A percentile compares a stretch with the other conserved stretches of the same genome.
These are phyloP conservation scores for Camellia japonica DNA, from an alignment of 148 eudicot species.

Conservation along the genomic window DNA sequence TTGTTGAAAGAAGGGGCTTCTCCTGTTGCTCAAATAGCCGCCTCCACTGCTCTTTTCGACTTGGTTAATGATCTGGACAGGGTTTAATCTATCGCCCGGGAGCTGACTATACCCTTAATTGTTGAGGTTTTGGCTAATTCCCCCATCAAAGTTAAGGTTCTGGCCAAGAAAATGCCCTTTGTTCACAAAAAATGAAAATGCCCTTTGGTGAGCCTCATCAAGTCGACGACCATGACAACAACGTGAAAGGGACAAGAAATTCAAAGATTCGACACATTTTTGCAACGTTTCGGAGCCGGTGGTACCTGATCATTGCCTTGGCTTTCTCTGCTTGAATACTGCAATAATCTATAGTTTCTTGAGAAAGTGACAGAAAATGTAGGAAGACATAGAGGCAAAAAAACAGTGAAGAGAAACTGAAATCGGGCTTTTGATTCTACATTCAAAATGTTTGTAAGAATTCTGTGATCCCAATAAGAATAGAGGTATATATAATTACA, in stretches of 20 bases:
- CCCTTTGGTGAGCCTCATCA: background rate
- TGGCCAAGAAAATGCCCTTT: no score
- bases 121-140: no score
- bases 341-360: slow-evolving; percentile 23
- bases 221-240: slow-evolving; percentile 35
- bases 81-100: no score
- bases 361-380: background rate
- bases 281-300: slow-evolving; percentile 21
- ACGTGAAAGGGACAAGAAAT: slow-evolving; percentile 16
- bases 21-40: no score
- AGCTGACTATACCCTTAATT: no score
- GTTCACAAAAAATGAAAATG: no score
- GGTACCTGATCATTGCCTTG: slow-evolving; percentile 34
- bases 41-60: no score
- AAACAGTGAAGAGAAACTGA: background rate
- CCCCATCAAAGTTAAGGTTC: no score
- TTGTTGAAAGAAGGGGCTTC: no score
- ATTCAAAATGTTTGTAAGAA: background rate
- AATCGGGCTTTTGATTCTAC: background rate
- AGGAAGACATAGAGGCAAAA: background rate
- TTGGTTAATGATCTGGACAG: no score
- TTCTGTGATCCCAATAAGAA: no score
- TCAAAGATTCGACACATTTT: slow-evolving; percentile 26
- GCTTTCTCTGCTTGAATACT: slow-evolving; percentile 34
- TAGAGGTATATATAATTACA: background rate